Percentiles rank a stretch among this genome's conserved stretches.
Conservation (phyloP, 2,329 filamentous ascomycete genomes). For the Stenocarpella maydis region DNA sequence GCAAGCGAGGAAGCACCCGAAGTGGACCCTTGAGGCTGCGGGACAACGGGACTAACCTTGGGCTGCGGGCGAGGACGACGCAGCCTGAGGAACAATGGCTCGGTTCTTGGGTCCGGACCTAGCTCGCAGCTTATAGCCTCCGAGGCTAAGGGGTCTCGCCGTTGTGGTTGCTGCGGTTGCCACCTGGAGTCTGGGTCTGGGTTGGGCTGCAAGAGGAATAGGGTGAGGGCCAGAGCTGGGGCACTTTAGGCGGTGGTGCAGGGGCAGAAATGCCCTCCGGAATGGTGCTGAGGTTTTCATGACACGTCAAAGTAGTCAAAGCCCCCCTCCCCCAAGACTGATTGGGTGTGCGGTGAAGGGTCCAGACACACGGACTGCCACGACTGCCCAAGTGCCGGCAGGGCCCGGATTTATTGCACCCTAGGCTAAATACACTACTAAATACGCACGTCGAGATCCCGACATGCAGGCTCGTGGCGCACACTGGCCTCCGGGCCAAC, state of each 20-base stretch:
- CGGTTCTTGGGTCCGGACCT: not conserved
- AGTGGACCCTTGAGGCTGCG: not conserved
- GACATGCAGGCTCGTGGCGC: not conserved
- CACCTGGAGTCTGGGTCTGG: not conserved
- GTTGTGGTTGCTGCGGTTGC: not conserved
- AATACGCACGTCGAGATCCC: too few species aligned
- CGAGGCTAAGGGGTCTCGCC: not conserved
- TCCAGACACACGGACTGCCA: constrained; percentile 2
- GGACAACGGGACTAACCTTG: not conserved
- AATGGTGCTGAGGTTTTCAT: constrained; percentile 15
- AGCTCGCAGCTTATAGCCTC: constrained; percentile 17
- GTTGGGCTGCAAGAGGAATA: constrained; percentile 11
- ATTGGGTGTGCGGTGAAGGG: constrained; percentile 19
- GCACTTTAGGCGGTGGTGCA: not conserved
- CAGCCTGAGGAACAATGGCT: not conserved
- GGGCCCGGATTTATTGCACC: constrained; percentile 2
- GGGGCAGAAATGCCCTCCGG: not conserved
- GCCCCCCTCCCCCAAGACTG: not conserved
- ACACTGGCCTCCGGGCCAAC: constrained; percentile 5
- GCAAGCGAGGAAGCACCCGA: not conserved
- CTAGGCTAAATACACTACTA: too few species aligned
- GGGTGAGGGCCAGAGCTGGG: not conserved
- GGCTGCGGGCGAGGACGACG: not conserved
- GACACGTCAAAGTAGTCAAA: constrained; percentile 6
- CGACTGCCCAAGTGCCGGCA: constrained; percentile 20